A percentile compares a stretch with the other conserved stretches of the same genome.
phyloP scores from a whole-genome alignment of 1,284 basidiomycete species.

The Agaricales sp. region DNA sequence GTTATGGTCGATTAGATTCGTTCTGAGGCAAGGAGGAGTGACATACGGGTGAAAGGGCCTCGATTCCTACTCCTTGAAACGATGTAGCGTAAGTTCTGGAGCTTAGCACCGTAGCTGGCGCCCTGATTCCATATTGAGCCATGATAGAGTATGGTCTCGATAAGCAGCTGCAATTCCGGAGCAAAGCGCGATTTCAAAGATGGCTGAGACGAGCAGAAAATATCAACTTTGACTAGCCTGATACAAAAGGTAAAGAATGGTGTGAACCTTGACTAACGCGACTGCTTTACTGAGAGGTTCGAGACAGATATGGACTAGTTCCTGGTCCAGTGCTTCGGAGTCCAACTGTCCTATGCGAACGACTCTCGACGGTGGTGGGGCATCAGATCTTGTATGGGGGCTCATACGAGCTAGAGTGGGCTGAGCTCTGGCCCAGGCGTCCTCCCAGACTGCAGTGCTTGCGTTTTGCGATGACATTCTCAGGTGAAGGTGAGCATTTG shows the following conservation, averaged over 20 bases:
- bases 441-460: slow-evolving; percentile 33
- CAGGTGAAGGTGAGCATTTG: neutral
- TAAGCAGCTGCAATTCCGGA: slow-evolving; percentile 72
- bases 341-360: slow-evolving; percentile 89
- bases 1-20: slow-evolving; percentile 6
- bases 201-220: slow-evolving; percentile 32
- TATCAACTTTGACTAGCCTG: slow-evolving; percentile 9
- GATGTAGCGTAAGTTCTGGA: slow-evolving; percentile 75
- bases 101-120: slow-evolving; percentile 83
- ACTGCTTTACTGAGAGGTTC: slow-evolving; percentile 78
- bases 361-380: slow-evolving; percentile 31
- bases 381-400: slow-evolving; percentile 18
- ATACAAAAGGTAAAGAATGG: slow-evolving; percentile 3
- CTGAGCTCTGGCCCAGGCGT: slow-evolving; percentile 53
- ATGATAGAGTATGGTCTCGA: slow-evolving; percentile 76
- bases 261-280: slow-evolving; percentile 56
- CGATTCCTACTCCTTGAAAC: slow-evolving; percentile 22
- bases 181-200: slow-evolving; percentile 60
- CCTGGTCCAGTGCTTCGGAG: slow-evolving; percentile 85
- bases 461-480: neutral
- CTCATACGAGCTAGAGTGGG: slow-evolving; percentile 38
- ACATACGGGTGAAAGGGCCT: slow-evolving; percentile 14
- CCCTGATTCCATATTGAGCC: slow-evolving; percentile 75
- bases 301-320: slow-evolving; percentile 75
- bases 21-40: slow-evolving; percentile 6